Base-by-base conservation (phyloP, 257 asterid genomes). In the Petunia axillaris region DNA sequence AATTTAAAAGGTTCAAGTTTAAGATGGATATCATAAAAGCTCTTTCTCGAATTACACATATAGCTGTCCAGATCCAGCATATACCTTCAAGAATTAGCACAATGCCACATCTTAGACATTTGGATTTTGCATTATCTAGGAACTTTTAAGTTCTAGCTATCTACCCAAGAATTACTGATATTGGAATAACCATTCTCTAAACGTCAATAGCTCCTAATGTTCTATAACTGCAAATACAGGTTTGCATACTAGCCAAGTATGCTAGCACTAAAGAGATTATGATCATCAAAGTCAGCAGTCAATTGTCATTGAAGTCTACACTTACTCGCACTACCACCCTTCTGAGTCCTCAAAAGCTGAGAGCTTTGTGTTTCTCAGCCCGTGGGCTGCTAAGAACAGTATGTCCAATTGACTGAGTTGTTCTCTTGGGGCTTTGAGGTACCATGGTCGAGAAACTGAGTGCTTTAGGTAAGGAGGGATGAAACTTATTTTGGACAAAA, bases 381-480 rank as follows among this genome's bases (percentile, higher is more conserved):
- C 55, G 54, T 43, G 55, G 75, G 55, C 75, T 67, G 55, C 77
- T 50, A 50, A 48, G 77, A 71, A 48, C 62, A 43, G 75, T 43
- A 71, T 71, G 44, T 57, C 62, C 46, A 50, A 35, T 50, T 50
- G 77, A 71, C 58, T 79, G 64, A 63, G 54, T 41, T 59, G 43
- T 48, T 60, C 88, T 85, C 84, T 80, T 67, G 59, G 89, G 89
- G 16, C 83, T 86, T 44, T 82, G 86, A 52, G 84, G 73, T 40
- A 84, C 81, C 14, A 90, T 82, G 66, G 83, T 60, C 1, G 86
- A 85, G 71, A 87, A 83, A 82, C 82, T 82, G 79, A 84, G 81
- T 1, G 94, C 87, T 65, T 90, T 57, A 36, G 66, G 79, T 37
- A 86, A 88, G 11, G 86, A 82, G 15, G 93, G 86, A 75, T 81